These are phyloP conservation scores for Knufia fluminis DNA, from an alignment of 2,329 filamentous ascomycete species.

Conservation along the genomic window DNA sequence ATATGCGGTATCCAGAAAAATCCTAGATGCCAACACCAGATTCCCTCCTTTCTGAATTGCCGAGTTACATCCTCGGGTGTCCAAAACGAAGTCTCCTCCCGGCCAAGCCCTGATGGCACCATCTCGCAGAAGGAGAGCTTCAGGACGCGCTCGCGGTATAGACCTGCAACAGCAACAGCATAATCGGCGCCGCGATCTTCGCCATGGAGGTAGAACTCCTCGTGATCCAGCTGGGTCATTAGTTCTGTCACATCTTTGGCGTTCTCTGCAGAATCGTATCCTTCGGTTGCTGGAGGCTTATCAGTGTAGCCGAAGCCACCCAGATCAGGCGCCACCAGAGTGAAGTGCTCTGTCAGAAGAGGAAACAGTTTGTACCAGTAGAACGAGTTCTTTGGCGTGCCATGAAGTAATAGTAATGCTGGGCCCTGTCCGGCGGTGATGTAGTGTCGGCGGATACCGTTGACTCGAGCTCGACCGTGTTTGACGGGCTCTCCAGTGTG, in stretches of 20 bases:
- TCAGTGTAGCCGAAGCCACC: slow-evolving; percentile 46
- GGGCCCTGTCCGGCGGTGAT: slow-evolving; percentile 31
- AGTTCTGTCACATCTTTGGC: slow-evolving; percentile 39
- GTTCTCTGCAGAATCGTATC: slow-evolving; percentile 37
- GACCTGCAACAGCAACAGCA: slow-evolving; percentile 46
- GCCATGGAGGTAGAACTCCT: slow-evolving; percentile 41
- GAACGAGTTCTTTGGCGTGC: slow-evolving; percentile 44
- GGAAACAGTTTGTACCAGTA: slow-evolving; percentile 44
- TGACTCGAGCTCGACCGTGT: slow-evolving; percentile 3
- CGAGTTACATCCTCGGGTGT: slow-evolving; percentile 33
- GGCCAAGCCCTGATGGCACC: slow-evolving; percentile 41
- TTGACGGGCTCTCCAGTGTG: slow-evolving; percentile 4
- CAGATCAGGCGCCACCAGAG: slow-evolving; percentile 40
- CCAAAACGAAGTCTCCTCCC: slow-evolving; percentile 11
- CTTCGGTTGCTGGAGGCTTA: slow-evolving; percentile 30
- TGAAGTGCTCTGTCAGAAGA: slow-evolving; percentile 33
- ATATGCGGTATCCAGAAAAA: slow-evolving; percentile 49
- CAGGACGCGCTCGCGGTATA: slow-evolving; percentile 34
- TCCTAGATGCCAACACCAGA: slow-evolving; percentile 45
- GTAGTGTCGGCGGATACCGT: slow-evolving; percentile 37
- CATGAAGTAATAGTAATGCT: slow-evolving; percentile 42
- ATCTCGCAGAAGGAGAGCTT: slow-evolving; percentile 44
- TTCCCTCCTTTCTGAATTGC: slow-evolving; percentile 32
- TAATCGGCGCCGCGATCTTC: slow-evolving; percentile 51
- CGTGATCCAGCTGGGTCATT: slow-evolving; percentile 37